These are phyloP conservation scores for Epichloe gansuensis DNA, from an alignment of 2,329 filamentous ascomycete species.

Conservation along the genomic window DNA sequence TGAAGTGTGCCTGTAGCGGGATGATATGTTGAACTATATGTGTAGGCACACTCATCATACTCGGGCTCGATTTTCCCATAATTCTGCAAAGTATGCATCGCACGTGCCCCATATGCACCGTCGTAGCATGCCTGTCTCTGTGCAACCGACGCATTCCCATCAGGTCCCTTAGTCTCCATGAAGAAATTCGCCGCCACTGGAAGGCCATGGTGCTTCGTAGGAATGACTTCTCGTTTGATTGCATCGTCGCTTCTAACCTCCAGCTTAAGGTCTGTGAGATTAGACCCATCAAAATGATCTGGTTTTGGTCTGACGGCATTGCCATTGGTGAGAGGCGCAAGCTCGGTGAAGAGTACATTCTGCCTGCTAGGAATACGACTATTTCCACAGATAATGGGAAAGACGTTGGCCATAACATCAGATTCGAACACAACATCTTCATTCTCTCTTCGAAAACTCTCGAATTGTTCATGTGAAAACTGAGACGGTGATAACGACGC, in stretches of 20 bases:
- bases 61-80: constrained; percentile 14
- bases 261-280: neutral
- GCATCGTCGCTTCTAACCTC: neutral
- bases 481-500: neutral
- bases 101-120: constrained; percentile 22
- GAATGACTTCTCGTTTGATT: constrained; percentile 12
- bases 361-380: constrained; percentile 9
- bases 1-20: constrained; percentile 17
- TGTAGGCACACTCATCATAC: constrained; percentile 24
- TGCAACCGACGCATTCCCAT: constrained; percentile 15
- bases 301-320: constrained; percentile 14
- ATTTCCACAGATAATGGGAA: constrained; percentile 10
- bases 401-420: neutral
- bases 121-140: constrained; percentile 22
- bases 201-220: constrained; percentile 17
- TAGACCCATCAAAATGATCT: neutral
- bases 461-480: neutral
- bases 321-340: constrained; percentile 22
- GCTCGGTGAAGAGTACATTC: constrained; percentile 11
- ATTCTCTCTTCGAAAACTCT: neutral
- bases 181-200: constrained; percentile 27
- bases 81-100: constrained; percentile 21
- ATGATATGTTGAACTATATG: constrained; percentile 24
- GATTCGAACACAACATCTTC: neutral
- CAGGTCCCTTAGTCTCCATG: constrained; percentile 22